Percentiles rank a stretch among this genome's conserved stretches.
Evolutionary conservation across 2,329 filamentous ascomycete genomes (phyloP).

Genomic region (Fusarium newnesense): DNA sequence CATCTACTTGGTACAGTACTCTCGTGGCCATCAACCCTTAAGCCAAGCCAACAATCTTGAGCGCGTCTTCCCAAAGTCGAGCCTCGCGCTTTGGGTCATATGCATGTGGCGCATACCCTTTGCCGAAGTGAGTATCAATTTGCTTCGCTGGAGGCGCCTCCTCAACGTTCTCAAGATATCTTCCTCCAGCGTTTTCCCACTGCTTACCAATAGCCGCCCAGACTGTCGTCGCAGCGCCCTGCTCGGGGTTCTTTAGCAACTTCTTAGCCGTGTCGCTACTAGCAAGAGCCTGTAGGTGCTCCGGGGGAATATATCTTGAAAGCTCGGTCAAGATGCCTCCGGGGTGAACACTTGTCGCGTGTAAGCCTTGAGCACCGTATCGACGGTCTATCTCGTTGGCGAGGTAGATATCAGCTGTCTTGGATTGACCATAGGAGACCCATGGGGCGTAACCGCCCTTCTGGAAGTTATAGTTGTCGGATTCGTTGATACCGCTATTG

Average conservation of each 20-base stretch:
- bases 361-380: constrained; percentile 56
- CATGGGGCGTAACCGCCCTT: constrained; percentile 44
- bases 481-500: constrained; percentile 12
- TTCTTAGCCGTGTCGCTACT: not conserved
- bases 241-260: constrained; percentile 16
- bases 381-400: constrained; percentile 62
- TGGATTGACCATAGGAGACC: constrained; percentile 58
- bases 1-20: not conserved
- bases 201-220: constrained; percentile 34
- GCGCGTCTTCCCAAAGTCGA: constrained; percentile 32
- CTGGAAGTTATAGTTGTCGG: constrained; percentile 38
- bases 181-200: constrained; percentile 34
- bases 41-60: constrained; percentile 29
- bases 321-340: constrained; percentile 53
- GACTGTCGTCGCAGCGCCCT: constrained; percentile 38
- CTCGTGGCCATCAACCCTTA: not conserved
- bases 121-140: not conserved
- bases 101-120: constrained; percentile 13
- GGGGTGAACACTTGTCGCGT: constrained; percentile 56
- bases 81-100: constrained; percentile 24
- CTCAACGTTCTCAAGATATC: constrained; percentile 23
- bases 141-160: constrained; percentile 6
- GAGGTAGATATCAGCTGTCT: constrained; percentile 62
- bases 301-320: not conserved
- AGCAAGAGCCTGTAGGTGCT: not conserved